A percentile compares a stretch with the other conserved stretches of the same genome.
phyloP scores from a whole-genome alignment of 768 basidiomycete species.

The Pleurotus sapidus region DNA sequence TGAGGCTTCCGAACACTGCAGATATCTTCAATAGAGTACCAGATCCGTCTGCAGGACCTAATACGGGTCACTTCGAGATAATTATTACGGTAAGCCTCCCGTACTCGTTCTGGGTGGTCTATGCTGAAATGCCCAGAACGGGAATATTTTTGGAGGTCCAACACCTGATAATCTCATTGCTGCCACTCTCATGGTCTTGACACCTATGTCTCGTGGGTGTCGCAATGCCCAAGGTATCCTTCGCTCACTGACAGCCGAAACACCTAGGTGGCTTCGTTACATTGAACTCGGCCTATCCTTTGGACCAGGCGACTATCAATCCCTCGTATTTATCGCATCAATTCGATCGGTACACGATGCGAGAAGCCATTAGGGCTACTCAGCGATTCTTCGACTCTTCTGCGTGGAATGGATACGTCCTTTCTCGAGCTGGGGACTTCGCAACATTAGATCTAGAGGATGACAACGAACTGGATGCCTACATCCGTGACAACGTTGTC shows the following conservation, averaged over 20 bases:
- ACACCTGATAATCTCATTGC: conserved; percentile 24
- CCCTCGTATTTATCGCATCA: conserved; percentile 37
- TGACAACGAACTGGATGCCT: conserved; percentile 23
- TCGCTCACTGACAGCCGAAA: neutral
- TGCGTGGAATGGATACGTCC: conserved; percentile 25
- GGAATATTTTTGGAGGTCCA: conserved; percentile 12
- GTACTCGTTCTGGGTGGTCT: no score
- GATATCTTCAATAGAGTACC: conserved; percentile 12
- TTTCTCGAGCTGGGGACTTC: conserved; percentile 15
- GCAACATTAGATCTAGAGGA: conserved; percentile 15
- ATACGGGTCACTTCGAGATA: conserved; percentile 19
- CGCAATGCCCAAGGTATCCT: neutral
- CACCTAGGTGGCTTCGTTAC: conserved; percentile 32
- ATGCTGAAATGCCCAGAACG: neutral
- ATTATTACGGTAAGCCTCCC: conserved; percentile 12
- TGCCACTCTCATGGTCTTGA: conserved; percentile 23
- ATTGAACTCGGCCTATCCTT: conserved; percentile 42
- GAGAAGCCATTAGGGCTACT: conserved; percentile 19
- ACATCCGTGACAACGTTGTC: conserved; percentile 16
- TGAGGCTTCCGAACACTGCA: conserved; percentile 16
- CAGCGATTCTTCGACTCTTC: conserved; percentile 21
- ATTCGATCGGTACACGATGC: conserved; percentile 27
- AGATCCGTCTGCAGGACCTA: conserved; percentile 22
- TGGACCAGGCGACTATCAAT: conserved; percentile 46
- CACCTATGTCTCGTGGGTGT: conserved; percentile 31